Conservation (phyloP, 805 yeast species). For the Blastobotrys attinorum region DNA sequence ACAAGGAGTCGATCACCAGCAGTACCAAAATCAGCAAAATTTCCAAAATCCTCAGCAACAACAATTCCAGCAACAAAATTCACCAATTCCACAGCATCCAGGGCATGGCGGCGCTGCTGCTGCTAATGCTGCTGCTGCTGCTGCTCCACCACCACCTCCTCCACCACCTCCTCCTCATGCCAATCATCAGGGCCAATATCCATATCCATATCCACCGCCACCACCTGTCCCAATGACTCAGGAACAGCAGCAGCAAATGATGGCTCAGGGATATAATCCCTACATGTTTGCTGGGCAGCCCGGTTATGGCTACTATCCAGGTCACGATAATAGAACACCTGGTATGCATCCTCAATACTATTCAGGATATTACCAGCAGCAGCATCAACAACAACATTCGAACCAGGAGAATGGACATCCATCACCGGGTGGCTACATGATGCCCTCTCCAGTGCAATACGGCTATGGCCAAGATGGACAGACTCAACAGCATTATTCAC, state of each 20-base stretch:
- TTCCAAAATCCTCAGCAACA: slow-evolving; percentile 10
- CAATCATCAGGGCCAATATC: no score
- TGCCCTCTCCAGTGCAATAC: no score
- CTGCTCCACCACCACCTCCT: slow-evolving; percentile 7
- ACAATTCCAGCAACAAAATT: slow-evolving; percentile 14
- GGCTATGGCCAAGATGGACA: neutral
- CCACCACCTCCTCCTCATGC: slow-evolving; percentile 8
- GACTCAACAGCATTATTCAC: neutral
- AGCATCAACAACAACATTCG: slow-evolving; percentile 13
- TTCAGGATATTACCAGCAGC: no score
- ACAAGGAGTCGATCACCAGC: slow-evolving; percentile 7
- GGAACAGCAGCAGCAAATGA: neutral
- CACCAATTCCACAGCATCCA: no score
- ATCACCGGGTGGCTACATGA: no score
- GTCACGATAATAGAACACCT: no score
- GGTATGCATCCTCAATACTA: no score
- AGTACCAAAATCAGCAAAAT: slow-evolving; percentile 7
- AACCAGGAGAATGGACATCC: slow-evolving; percentile 5
- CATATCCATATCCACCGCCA: slow-evolving; percentile 1
- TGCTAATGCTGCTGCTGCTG: no score
- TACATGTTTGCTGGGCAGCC: no score
- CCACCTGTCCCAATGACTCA: neutral
- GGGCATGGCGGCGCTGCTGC: slow-evolving; percentile 1
- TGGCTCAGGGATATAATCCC: no score
- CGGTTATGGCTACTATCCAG: no score